These are phyloP conservation scores for Boletus patriciae DNA, from an alignment of 768 basidiomycete genomes.

Conservation along the genomic window DNA sequence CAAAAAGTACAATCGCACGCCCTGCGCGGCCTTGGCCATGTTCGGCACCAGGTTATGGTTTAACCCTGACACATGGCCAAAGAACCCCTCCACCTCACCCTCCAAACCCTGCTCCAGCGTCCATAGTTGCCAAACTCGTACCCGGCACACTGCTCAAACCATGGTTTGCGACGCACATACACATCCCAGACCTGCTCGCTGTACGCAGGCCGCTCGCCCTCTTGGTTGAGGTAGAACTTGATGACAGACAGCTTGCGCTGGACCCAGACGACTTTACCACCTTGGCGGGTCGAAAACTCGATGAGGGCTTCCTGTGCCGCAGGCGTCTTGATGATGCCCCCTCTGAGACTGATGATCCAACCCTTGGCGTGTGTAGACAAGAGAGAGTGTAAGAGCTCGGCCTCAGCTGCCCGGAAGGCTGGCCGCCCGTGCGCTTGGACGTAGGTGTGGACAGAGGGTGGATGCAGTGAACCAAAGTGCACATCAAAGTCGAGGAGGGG, in stretches of 20 bases:
- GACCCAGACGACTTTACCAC: slow-evolving; percentile 82
- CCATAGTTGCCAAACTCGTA: too few species aligned
- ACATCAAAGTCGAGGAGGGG: slow-evolving; percentile 82
- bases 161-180: too few species aligned
- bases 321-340: slow-evolving; percentile 89
- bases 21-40: slow-evolving; percentile 36
- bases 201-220: slow-evolving; percentile 75
- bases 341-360: slow-evolving; percentile 88
- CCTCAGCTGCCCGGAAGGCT: slow-evolving; percentile 83
- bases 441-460: slow-evolving; percentile 65
- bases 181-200: too few species aligned
- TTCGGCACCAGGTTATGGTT: slow-evolving; percentile 63
- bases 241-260: slow-evolving; percentile 79
- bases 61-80: slow-evolving; percentile 79
- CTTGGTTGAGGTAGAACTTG: slow-evolving; percentile 72
- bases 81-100: slow-evolving; percentile 86
- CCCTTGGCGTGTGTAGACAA: slow-evolving; percentile 52
- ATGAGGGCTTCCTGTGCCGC: slow-evolving; percentile 71
- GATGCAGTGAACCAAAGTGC: slow-evolving; percentile 65
- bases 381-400: slow-evolving; percentile 64
- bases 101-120: too few species aligned
- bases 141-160: too few species aligned
- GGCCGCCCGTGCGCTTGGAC: slow-evolving; percentile 86
- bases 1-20: slow-evolving; percentile 82
- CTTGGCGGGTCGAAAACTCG: slow-evolving; percentile 50